These are phyloP conservation scores for Magnusiomyces tetraspermus DNA, from an alignment of 1,139 yeast genomes.

Conservation along the genomic window DNA sequence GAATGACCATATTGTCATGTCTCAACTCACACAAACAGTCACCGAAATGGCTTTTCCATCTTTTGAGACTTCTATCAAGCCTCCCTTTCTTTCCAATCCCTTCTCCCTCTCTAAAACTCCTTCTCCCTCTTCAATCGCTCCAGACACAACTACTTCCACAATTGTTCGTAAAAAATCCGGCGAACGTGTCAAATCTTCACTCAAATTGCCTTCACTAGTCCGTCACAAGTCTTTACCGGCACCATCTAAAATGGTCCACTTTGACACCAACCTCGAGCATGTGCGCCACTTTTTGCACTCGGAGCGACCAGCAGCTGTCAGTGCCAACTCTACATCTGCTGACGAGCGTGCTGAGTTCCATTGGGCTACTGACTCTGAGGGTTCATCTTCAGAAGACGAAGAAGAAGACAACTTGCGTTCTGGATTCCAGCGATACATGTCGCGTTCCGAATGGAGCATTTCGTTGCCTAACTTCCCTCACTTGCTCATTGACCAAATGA, in stretches of 20 bases:
- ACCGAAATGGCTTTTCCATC: slow-evolving; percentile 10
- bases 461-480: slow-evolving; percentile 38
- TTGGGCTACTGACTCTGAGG: slow-evolving; percentile 26
- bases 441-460: slow-evolving; percentile 41
- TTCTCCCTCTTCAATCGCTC: neutral
- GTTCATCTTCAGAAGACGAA: slow-evolving; percentile 25
- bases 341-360: slow-evolving; percentile 25
- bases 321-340: slow-evolving; percentile 50
- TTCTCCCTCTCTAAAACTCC: neutral
- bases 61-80: neutral
- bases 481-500: slow-evolving; percentile 21
- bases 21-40: slow-evolving; percentile 9
- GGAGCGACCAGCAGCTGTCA: slow-evolving; percentile 69
- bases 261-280: slow-evolving; percentile 56
- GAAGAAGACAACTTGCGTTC: slow-evolving; percentile 26
- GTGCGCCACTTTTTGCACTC: slow-evolving; percentile 61
- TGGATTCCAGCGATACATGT: slow-evolving; percentile 18
- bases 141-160: slow-evolving; percentile 1
- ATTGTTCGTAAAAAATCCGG: slow-evolving; percentile 64
- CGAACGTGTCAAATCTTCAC: slow-evolving; percentile 65
- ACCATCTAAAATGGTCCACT: slow-evolving; percentile 71
- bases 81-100: neutral
- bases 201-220: slow-evolving; percentile 43
- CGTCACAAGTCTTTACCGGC: slow-evolving; percentile 63
- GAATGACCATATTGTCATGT: slow-evolving; percentile 2